These are phyloP conservation scores for Penicillium canescens DNA, from an alignment of 495 filamentous ascomycete genomes.

Conservation along the genomic window DNA sequence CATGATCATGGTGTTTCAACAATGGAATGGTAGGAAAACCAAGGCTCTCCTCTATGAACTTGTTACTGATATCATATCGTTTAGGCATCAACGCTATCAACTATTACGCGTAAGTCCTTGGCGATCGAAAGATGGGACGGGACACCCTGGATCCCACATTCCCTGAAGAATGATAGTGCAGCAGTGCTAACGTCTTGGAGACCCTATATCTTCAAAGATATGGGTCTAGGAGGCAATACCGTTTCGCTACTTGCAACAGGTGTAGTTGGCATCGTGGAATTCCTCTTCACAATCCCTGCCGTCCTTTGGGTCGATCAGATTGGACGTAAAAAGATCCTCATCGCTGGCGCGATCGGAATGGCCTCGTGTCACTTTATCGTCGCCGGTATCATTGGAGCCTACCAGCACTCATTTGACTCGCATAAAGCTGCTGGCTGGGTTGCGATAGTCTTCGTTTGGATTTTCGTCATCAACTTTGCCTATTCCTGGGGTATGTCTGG, in stretches of 20 bases:
- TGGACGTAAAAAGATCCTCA: conserved; percentile 73
- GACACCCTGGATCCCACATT: background rate
- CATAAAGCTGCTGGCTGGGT: conserved; percentile 40
- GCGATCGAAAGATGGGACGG: background rate
- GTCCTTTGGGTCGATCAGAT: conserved; percentile 74
- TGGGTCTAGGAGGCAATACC: conserved; percentile 45
- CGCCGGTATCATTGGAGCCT: conserved; percentile 40
- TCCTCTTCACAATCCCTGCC: conserved; percentile 67
- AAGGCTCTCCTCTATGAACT: background rate
- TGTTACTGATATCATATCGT: background rate
- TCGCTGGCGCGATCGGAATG: conserved; percentile 74
- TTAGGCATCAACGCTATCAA: conserved; percentile 45
- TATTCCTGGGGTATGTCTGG: conserved; percentile 40
- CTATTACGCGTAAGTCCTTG: conserved; percentile 52
- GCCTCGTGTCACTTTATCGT: conserved; percentile 55
- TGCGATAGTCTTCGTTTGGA: conserved; percentile 44
- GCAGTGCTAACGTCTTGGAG: conserved; percentile 14
- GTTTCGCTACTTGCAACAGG: conserved; percentile 69
- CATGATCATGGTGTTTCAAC: conserved; percentile 55
- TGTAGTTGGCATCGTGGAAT: conserved; percentile 74
- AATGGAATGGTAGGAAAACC: conserved; percentile 62
- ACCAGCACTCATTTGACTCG: conserved; percentile 27
- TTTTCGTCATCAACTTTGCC: conserved; percentile 46
- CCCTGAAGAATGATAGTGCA: background rate
- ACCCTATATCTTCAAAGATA: conserved; percentile 38